Conservation (phyloP, 1,284 basidiomycete species). For the Flammula alnicola region DNA sequence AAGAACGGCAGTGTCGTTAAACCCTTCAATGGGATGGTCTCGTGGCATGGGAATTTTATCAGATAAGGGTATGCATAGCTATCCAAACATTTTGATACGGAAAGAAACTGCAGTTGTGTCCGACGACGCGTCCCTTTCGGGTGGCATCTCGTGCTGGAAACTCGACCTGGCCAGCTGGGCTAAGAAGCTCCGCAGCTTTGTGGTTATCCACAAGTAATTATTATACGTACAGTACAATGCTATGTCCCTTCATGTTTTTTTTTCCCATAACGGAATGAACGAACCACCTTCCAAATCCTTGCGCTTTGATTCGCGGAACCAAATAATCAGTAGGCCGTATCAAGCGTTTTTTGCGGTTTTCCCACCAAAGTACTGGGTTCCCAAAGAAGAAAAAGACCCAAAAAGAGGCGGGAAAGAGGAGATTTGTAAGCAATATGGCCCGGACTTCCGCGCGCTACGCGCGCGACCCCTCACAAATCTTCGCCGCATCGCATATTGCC, state of each 20-base stretch:
- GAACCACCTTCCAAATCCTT: not conserved
- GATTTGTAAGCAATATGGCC: too few relatives aligned
- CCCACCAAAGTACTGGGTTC: too few relatives aligned
- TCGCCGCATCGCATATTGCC: too few relatives aligned
- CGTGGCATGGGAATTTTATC: conserved; percentile 22
- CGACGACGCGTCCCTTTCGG: too few relatives aligned
- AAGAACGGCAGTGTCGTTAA: conserved; percentile 35
- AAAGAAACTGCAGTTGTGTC: not conserved
- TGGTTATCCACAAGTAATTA: conserved; percentile 7
- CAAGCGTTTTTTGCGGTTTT: too few relatives aligned
- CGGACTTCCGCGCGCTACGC: too few relatives aligned
- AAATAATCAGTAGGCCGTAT: too few relatives aligned
- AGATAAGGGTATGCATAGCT: conserved; percentile 21
- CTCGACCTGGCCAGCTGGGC: conserved; percentile 20
- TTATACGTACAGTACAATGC: not conserved
- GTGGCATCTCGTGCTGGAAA: conserved; percentile 13
- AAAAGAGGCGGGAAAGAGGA: too few relatives aligned
- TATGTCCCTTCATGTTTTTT: too few relatives aligned
- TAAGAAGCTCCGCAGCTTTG: conserved; percentile 23
- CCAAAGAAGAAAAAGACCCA: too few relatives aligned
- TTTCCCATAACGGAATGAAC: too few relatives aligned
- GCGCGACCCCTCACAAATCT: too few relatives aligned
- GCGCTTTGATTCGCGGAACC: conserved; percentile 1
- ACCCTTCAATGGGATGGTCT: conserved; percentile 28
- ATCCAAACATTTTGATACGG: conserved; percentile 20